Base-by-base conservation (phyloP, 2,329 filamentous ascomycete species). In the Herpotrichia juniperi region DNA sequence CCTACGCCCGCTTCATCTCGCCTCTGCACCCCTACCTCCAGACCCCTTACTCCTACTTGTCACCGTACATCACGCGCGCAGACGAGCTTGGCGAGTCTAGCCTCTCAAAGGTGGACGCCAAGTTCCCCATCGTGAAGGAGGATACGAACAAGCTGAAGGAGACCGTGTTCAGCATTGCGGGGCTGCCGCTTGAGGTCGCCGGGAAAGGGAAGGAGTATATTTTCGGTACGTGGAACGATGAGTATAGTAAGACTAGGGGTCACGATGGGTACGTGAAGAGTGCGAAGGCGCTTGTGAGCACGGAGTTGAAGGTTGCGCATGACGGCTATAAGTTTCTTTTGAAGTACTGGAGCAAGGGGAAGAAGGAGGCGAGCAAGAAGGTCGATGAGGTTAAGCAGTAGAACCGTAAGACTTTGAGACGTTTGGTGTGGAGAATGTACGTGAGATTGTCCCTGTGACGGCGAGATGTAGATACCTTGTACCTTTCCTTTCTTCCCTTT, bases 21-120 rank as follows among this genome's bases (percentile, higher is more conserved):
- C 91, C 92, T 17, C 77, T 96, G 58, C 77, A 93, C 49, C 89
- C 90, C 24, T 91, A 91, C 76, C 79, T 97, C 64, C 76, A 86
- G 65, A 89, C 84, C 64, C 92, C 93, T 30, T 93, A 91, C 79
- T 82, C 84, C 69, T 94, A 90, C 73, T 83, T 96, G 58, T 87
- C 87, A 46, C 93, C 93, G 1, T 97, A 97, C 76, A 83, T 96
- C 60, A 81, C 85, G 72, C 91, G 87, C 74, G 93, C 87, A 68
- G 94, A 97, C 73, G 74, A 70, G 63, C 64, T 75, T 17, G 73
- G 69, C 58, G 73, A 76, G 59, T 61, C 53, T 11, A 65, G 68
- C 17, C 71, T 76, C 46, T 62, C 59, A 24, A 70, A 70, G 35
- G 59, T 76, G 42, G 74, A 76, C 55, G 52, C 63, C 30, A 62